These are phyloP conservation scores for Amesomyces nigricolor DNA, from an alignment of 2,329 filamentous ascomycete species.

Conservation along the genomic window DNA sequence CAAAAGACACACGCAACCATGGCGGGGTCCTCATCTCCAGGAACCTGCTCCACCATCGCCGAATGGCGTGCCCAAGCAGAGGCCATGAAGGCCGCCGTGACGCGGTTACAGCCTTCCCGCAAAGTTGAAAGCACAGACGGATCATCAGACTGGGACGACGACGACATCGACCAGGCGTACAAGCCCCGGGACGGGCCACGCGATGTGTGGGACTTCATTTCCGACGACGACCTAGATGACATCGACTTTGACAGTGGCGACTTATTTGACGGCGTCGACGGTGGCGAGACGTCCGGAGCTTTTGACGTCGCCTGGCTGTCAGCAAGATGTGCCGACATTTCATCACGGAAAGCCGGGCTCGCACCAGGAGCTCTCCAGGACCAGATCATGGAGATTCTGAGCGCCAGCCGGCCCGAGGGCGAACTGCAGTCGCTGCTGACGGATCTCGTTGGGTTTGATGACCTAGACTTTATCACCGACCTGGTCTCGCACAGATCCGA, in stretches of 20 bases:
- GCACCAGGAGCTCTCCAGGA: slow-evolving; percentile 65
- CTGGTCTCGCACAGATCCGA: slow-evolving; percentile 72
- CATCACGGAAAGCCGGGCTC: slow-evolving; percentile 59
- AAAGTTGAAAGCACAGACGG: slow-evolving; percentile 40
- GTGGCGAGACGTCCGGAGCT: slow-evolving; percentile 28
- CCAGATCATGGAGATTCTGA: slow-evolving; percentile 70
- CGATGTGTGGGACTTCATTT: slow-evolving; percentile 91
- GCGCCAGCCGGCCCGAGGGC: slow-evolving; percentile 64
- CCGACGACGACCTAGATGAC: slow-evolving; percentile 63
- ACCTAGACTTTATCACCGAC: slow-evolving; percentile 88
- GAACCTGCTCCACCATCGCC: slow-evolving; percentile 11
- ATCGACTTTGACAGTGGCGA: slow-evolving; percentile 42
- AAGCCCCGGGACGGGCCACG: slow-evolving; percentile 53
- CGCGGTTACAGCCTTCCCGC: slow-evolving; percentile 46
- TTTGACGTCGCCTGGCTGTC: slow-evolving; percentile 63
- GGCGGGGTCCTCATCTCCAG: slow-evolving; percentile 39
- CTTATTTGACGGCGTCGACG: slow-evolving; percentile 31
- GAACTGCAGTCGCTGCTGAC: slow-evolving; percentile 87
- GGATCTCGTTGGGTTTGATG: slow-evolving; percentile 87
- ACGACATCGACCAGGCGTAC: slow-evolving; percentile 49
- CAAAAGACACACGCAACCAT: background rate
- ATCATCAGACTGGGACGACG: slow-evolving; percentile 56
- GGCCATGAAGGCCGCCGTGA: slow-evolving; percentile 81
- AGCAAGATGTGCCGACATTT: slow-evolving; percentile 61
- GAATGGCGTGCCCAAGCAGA: slow-evolving; percentile 81